phyloP scores from a whole-genome alignment of 2,329 filamentous ascomycete genomes.

The Aspergillus neoniger region DNA sequence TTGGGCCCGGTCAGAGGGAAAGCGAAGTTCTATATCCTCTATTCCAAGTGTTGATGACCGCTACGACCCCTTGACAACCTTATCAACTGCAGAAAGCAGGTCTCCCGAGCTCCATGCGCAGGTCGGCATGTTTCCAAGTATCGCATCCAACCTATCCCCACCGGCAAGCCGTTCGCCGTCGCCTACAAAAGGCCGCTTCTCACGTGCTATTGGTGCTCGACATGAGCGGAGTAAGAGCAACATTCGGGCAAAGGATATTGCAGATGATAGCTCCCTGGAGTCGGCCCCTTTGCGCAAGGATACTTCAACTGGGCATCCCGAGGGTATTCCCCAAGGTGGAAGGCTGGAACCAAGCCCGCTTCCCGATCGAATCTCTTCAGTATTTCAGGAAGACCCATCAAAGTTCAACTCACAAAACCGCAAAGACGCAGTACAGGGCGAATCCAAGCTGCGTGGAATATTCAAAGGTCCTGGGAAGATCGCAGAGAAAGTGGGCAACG shows the following conservation, averaged over 20 bases:
- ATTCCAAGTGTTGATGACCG: constrained; percentile 46
- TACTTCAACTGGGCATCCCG: constrained; percentile 16
- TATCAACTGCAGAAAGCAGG: constrained; percentile 50
- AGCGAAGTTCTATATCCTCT: constrained; percentile 56
- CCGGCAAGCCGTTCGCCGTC: constrained; percentile 64
- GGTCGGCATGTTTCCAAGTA: constrained; percentile 56
- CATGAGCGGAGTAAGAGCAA: constrained; percentile 43
- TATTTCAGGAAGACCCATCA: constrained; percentile 26
- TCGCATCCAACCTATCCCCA: constrained; percentile 65
- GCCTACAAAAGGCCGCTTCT: constrained; percentile 60
- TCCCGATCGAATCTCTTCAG: constrained; percentile 28
- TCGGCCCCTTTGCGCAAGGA: constrained; percentile 21
- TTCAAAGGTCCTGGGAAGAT: constrained; percentile 73
- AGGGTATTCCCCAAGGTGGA: constrained; percentile 15
- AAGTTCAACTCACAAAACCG: constrained; percentile 25
- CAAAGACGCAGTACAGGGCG: constrained; percentile 39
- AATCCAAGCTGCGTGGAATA: constrained; percentile 69
- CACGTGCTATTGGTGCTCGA: constrained; percentile 44
- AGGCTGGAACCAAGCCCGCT: constrained; percentile 33
- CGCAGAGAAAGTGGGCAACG: constrained; percentile 69
- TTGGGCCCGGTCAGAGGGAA: constrained; percentile 58
- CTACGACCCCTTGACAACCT: constrained; percentile 38
- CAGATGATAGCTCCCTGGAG: constrained; percentile 25
- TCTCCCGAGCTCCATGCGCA: constrained; percentile 43
- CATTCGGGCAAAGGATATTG: constrained; percentile 41